Evolutionary conservation across 176 grass and related monocot genomes (phyloP).

Genomic region (Leersia perrieri): DNA sequence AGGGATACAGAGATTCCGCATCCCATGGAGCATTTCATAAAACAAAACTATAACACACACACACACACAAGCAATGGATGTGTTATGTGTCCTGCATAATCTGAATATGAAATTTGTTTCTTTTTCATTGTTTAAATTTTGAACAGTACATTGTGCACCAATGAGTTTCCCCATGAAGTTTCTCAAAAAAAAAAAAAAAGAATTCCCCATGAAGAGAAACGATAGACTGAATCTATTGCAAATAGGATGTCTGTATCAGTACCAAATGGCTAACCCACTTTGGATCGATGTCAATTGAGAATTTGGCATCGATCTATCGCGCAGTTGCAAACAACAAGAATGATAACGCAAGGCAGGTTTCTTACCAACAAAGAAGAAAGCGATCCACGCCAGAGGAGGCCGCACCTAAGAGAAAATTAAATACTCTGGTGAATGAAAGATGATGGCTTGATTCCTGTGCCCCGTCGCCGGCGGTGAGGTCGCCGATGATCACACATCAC

Average conservation of each 20-base stretch:
- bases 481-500: neutral
- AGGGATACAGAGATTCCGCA: neutral
- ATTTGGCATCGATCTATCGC: no score
- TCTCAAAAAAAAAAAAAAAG: no score
- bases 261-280: neutral
- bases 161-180: neutral
- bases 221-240: neutral
- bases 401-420: neutral
- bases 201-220: no score
- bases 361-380: slow-evolving; percentile 6
- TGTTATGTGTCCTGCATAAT: neutral
- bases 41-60: neutral
- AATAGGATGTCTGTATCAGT: neutral
- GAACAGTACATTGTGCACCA: neutral
- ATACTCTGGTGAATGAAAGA: neutral
- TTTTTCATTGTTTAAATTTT: neutral
- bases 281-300: neutral
- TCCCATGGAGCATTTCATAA: neutral
- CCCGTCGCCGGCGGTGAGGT: neutral
- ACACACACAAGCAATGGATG: neutral
- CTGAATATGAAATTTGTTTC: neutral
- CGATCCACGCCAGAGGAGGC: neutral
- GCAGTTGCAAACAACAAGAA: no score
- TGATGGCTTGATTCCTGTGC: neutral
- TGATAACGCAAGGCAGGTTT: neutral